Base-by-base conservation (phyloP, 2,329 filamentous ascomycete genomes). In the Didymella sp. region DNA sequence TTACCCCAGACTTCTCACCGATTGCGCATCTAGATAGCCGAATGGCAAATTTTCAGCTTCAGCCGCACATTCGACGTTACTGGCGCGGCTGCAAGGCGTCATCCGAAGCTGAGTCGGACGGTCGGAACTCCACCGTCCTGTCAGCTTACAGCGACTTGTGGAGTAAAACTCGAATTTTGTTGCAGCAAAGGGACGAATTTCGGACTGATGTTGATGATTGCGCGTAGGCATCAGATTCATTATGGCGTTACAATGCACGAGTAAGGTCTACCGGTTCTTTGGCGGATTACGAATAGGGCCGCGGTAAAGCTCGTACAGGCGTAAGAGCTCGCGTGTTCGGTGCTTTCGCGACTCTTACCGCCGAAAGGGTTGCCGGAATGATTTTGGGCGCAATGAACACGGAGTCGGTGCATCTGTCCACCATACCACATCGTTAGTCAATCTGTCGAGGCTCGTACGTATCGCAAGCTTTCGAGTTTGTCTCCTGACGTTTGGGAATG, bases 1-100 rank as follows among this genome's bases (percentile, higher is more conserved):
- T 24, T 48, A 40, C 54, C 47, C 54, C 54, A 52, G 48, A 44
- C n/a, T 49, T 44, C 28, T n/a, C 42, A 40, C 21, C 25, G 28
- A n/a, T 30, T 21, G n/a, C 12, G 21, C 19, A 31, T 25, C 9
- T 38, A 35, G 24, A 45, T 52, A 22, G 22, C 37, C 54, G 54
- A 52, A 40, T 33, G 24, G 38, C 48, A 28, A 38, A 43, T 38
- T n/a, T 24, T 51, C 30, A 46, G n/a, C 42, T 48, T 43, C 43
- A 48, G 37, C 37, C 37, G 43, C 54, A 52, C 27, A 1, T 25
- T 41, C 13, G 6, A 41, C 38, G 22, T 24, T 33, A 6, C 17
- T 24, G 13, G 22, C 24, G 35, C 7, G 38, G 31, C 30, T 47
- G 24, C 30, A 40, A 12, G 19, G 27, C 28, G n/a, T 37, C 17